These are phyloP conservation scores for Acidomyces sp. DNA, from an alignment of 495 filamentous ascomycete genomes.

Conservation along the genomic window DNA sequence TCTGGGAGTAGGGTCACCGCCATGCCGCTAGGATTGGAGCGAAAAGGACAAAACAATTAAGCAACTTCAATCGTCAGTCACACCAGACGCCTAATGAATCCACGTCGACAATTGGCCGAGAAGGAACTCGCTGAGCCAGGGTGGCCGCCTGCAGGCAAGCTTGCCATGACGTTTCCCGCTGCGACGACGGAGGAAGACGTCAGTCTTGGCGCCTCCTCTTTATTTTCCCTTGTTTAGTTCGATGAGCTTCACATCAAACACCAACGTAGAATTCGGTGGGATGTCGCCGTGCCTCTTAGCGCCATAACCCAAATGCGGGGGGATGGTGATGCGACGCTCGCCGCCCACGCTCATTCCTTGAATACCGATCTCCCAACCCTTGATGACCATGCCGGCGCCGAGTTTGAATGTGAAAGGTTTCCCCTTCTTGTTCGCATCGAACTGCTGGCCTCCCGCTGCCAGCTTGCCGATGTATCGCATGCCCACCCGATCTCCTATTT, in stretches of 20 bases:
- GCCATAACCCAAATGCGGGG: slow-evolving; percentile 75
- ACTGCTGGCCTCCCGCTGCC: slow-evolving; percentile 73
- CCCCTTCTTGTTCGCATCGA: slow-evolving; percentile 95
- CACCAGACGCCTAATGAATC: too few species aligned
- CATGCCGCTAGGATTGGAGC: not conserved
- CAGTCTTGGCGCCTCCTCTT: not conserved
- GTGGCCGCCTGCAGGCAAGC: not conserved
- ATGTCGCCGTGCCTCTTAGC: slow-evolving; percentile 59
- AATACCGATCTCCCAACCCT: slow-evolving; percentile 95
- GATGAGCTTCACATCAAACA: slow-evolving; percentile 86
- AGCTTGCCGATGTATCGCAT: slow-evolving; percentile 97
- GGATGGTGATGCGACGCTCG: slow-evolving; percentile 83
- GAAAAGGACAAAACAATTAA: not conserved
- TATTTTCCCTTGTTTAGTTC: slow-evolving; percentile 41
- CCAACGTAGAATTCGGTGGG: slow-evolving; percentile 74
- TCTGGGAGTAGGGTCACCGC: slow-evolving; percentile 10
- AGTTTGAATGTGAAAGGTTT: slow-evolving; percentile 92
- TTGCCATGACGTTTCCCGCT: too few species aligned
- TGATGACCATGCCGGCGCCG: slow-evolving; percentile 89
- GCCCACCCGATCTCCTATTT: slow-evolving; percentile 72
- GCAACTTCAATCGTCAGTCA: too few species aligned
- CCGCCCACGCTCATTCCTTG: slow-evolving; percentile 83
- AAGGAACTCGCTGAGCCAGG: not conserved
- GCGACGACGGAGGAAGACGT: too few species aligned
- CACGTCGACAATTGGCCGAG: too few species aligned